These are phyloP conservation scores for Termitomyces bulborhizus DNA, from an alignment of 768 basidiomycete species.

Conservation along the genomic window DNA sequence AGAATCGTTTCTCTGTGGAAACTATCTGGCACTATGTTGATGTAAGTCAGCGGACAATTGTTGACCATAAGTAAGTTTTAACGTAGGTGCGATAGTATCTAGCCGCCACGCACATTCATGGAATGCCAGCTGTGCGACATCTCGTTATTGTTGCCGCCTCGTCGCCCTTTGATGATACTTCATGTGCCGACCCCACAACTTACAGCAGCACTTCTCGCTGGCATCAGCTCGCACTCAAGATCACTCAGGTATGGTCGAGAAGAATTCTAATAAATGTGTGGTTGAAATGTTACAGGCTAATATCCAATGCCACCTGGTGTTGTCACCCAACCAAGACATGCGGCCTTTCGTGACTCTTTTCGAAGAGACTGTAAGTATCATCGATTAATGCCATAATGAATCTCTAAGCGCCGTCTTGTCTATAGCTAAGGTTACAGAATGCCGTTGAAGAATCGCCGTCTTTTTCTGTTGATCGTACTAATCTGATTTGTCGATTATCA, in stretches of 20 bases:
- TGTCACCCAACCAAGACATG: constrained; percentile 41
- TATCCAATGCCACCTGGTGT: constrained; percentile 55
- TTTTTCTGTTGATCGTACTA: constrained; percentile 31
- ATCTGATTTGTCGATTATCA: constrained; percentile 37
- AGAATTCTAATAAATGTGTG: constrained; percentile 1
- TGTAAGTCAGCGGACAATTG: constrained; percentile 24
- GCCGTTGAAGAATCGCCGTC: constrained; percentile 33
- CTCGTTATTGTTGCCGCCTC: constrained; percentile 52
- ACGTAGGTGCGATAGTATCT: constrained; percentile 23
- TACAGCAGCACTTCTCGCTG: constrained; percentile 30
- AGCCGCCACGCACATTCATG: constrained; percentile 23
- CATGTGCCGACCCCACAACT: constrained; percentile 18
- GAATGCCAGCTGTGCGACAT: constrained; percentile 34
- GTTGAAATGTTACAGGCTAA: constrained; percentile 30
- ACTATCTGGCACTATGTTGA: constrained; percentile 39
- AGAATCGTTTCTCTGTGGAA: constrained; percentile 38
- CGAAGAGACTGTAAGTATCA: constrained; percentile 34
- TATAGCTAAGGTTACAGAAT: constrained; percentile 34
- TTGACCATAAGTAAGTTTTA: neutral
- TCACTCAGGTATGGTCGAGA: constrained; percentile 34
- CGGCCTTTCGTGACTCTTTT: constrained; percentile 39
- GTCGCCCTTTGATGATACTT: constrained; percentile 28
- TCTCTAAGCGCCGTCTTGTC: constrained; percentile 7
- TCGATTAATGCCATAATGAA: neutral
- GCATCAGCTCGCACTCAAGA: constrained; percentile 34